Base-by-base conservation (phyloP, 768 basidiomycete species). In the Russula ochroleuca region DNA sequence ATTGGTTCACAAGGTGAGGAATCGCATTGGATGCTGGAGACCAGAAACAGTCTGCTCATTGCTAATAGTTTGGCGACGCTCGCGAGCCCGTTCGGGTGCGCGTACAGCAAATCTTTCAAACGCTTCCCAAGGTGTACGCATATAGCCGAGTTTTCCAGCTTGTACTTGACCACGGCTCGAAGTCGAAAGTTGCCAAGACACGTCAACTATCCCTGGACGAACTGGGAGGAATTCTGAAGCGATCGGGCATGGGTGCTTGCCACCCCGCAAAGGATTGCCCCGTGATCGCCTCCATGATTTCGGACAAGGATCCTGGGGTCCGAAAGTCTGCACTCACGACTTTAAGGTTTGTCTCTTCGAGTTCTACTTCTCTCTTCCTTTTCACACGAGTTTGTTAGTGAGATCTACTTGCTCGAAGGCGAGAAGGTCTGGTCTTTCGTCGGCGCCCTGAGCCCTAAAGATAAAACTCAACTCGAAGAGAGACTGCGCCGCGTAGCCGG, bases 381-480 rank as follows among this genome's bases (percentile, higher is more conserved):
- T 41, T 41, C 31, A 67, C 15, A 19, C 28, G 25, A 57, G 5
- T 17, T 35, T 67, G 15, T 43, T 71, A 94, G 94, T 61, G 90
- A 94, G 72, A 88, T 81, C 3, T 96, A 94, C 72, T 78, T 82
- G 10, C 80, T 92, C 15, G 83, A 90, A 21, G 94, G 94, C 21
- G 94, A 96, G 70, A 88, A 85, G 69, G 83, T 94, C 14, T 95
- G 90, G 91, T 76, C 81, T 13, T 74, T 88, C 11, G 89, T 94
- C 49, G 92, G 92, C 1, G 69, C 79, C 10, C 77, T 97, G 33
- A 82, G 87, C 50, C 78, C 89, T 5, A 96, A 96, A 73, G 94
- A 95, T 71, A 94, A 90, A 71, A 93, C 92, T 10, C 92, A 94
- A 70, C 81, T 97, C 35, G 94, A 96, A 73, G 94, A 95, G 71